Conservation (phyloP, 2,329 filamentous ascomycete genomes). For the Fusarium sp. region DNA sequence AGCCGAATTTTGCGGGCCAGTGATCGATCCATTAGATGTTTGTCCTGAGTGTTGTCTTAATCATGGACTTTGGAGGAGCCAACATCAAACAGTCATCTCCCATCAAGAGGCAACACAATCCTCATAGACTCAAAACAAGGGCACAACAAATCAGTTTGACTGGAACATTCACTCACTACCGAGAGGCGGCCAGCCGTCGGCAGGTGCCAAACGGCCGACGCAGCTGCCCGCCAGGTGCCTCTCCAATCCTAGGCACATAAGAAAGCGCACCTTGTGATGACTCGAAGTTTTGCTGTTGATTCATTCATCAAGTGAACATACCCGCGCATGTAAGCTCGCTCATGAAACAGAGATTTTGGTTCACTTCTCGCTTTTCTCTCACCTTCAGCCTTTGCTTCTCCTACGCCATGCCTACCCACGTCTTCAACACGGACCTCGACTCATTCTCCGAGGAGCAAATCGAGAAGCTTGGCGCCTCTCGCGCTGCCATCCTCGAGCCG, state of each 20-base stretch:
- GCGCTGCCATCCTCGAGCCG: slow-evolving; percentile 15
- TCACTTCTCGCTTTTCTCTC: background rate
- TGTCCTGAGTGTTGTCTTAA: background rate
- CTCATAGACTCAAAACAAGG: background rate
- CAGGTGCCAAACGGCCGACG: slow-evolving; percentile 25
- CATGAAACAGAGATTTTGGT: background rate
- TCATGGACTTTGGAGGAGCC: background rate
- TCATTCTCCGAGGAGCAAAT: background rate
- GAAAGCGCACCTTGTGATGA: background rate
- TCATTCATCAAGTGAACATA: background rate
- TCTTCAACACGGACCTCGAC: slow-evolving; percentile 9
- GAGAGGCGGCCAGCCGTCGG: slow-evolving; percentile 4
- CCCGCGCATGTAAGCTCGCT: background rate
- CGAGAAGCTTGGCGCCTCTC: background rate
- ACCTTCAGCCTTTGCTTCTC: background rate
- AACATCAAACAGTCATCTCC: background rate
- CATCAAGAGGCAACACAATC: background rate
- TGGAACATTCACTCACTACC: background rate
- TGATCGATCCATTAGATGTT: background rate
- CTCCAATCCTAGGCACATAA: background rate
- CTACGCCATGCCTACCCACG: slow-evolving; percentile 8
- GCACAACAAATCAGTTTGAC: background rate
- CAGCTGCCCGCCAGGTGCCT: slow-evolving; percentile 15
- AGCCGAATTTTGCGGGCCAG: background rate
- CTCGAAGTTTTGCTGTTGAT: background rate